Evolutionary conservation across 345 rosid species (phyloP), one percentile per base, ranked within the genome.

Genomic region (Anastatica hierochuntica): DNA sequence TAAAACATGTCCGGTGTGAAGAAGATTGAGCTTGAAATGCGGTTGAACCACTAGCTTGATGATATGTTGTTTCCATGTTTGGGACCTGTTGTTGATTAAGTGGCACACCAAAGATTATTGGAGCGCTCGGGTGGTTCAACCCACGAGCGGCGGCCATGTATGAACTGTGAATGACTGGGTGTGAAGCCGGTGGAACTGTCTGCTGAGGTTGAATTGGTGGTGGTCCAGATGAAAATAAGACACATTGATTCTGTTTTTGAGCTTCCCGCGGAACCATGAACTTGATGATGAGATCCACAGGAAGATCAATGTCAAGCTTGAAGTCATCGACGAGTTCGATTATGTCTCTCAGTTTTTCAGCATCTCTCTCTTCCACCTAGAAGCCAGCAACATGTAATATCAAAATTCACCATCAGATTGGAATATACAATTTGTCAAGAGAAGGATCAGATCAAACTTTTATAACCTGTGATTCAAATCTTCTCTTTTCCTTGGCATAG

Each of bases 261-360:
- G 4, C 35, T 16, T 36, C 58, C 4, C 59, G 27, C 1, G 59
- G 64, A 43, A 50, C 53, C 64, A 65, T 58, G 18, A 65, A 65
- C 18, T 43, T 65, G 20, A 27, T 15, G 7, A 65, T 58, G 12
- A 65, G 29, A n/a, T 51, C 58, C 10, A 50, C 59, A 11, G 64
- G 70, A 37, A 65, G 63, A 44, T 65, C 43, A 4, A 65, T 51
- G 11, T 65, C 70, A 41, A 66, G 48, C 15, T 66, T 20, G 19
- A 58, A 66, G 19, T 57, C 58, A 18, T 27, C 53, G n/a, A 66
- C 27, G 53, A 66, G 20, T 12, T 58, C 64, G 24, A 58, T 43
- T 15, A 66, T 58, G 12, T 58, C 64, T 38, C 33, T 49, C 43
- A 64, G 17, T 19, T 5, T 65, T 43, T 7, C 59, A 43, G 53